Conservation (phyloP, 2,329 filamentous ascomycete species). For the Fusarium clavum region DNA sequence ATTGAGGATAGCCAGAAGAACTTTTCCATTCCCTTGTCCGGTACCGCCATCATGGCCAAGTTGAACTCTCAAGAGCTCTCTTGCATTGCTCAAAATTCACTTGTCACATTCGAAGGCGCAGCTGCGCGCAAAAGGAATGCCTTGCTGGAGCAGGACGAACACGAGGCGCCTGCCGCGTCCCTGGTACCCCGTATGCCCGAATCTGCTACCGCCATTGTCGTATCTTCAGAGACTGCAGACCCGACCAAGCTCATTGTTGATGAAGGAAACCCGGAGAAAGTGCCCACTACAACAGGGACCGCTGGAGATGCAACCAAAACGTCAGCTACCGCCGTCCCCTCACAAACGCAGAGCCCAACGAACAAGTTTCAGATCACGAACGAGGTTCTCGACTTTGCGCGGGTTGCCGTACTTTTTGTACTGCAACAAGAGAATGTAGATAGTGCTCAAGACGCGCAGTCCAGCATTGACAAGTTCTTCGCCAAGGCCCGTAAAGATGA, state of each 20-base stretch:
- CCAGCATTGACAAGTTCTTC: constrained; percentile 66
- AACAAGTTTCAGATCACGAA: constrained; percentile 63
- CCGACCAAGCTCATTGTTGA: constrained; percentile 42
- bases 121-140: constrained; percentile 52
- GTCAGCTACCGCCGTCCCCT: constrained; percentile 15
- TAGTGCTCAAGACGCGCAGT: constrained; percentile 66
- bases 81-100: constrained; percentile 85
- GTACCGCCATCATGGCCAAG: constrained; percentile 75
- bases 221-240: constrained; percentile 32
- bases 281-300: constrained; percentile 22
- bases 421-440: constrained; percentile 65
- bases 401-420: constrained; percentile 71
- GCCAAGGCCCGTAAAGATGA: constrained; percentile 50
- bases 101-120: constrained; percentile 83
- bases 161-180: constrained; percentile 17
- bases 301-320: constrained; percentile 21
- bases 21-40: constrained; percentile 81
- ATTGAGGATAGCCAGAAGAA: constrained; percentile 72
- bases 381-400: constrained; percentile 71
- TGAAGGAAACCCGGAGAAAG: constrained; percentile 31
- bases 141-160: constrained; percentile 41
- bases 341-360: constrained; percentile 27
- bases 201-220: constrained; percentile 31
- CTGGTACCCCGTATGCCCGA: constrained; percentile 20
- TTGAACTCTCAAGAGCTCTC: constrained; percentile 82